Percentiles rank a stretch among this genome's conserved stretches.
phyloP scores from a whole-genome alignment of 805 yeast genomes.

The Candida maesae region DNA sequence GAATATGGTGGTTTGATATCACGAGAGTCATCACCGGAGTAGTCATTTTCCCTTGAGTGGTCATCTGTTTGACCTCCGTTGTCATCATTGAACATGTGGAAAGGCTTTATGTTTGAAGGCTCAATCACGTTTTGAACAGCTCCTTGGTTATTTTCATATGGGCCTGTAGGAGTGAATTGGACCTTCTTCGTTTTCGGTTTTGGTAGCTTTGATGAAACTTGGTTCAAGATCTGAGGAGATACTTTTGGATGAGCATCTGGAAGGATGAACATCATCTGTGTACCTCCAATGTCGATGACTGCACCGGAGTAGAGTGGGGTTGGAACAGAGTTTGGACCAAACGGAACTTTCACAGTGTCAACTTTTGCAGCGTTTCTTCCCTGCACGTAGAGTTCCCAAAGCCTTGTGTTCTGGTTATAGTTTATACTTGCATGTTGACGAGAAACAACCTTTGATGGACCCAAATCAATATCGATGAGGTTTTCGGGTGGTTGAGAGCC shows the following conservation, averaged over 20 bases:
- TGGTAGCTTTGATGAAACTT: slow-evolving; percentile 32
- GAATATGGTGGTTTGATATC: slow-evolving; percentile 90
- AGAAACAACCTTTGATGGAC: slow-evolving; percentile 96
- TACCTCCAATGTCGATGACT: slow-evolving; percentile 90
- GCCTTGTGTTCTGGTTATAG: slow-evolving; percentile 67
- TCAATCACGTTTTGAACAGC: slow-evolving; percentile 11
- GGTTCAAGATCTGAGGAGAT: slow-evolving; percentile 35
- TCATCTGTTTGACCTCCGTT: slow-evolving; percentile 1
- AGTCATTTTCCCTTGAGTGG: slow-evolving; percentile 42
- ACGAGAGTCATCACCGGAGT: slow-evolving; percentile 85
- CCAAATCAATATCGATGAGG: slow-evolving; percentile 77
- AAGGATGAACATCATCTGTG: slow-evolving; percentile 97
- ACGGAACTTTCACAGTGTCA: slow-evolving; percentile 52
- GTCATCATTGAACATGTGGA: slow-evolving; percentile 50
- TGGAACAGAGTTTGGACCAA: slow-evolving; percentile 43
- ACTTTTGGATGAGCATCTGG: slow-evolving; percentile 84
- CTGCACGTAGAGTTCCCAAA: slow-evolving; percentile 79
- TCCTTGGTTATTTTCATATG: not conserved
- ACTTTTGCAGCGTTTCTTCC: slow-evolving; percentile 95
- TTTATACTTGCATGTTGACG: slow-evolving; percentile 84
- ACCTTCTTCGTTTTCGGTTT: slow-evolving; percentile 25
- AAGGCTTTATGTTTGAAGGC: slow-evolving; percentile 35
- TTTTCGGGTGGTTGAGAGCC: slow-evolving; percentile 15
- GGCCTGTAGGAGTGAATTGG: slow-evolving; percentile 1
- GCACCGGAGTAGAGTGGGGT: slow-evolving; percentile 80